Percentiles rank a stretch among this genome's conserved stretches.
Evolutionary conservation across 2,329 filamentous ascomycete species (phyloP).

Genomic region (Colletotrichum melonis): DNA sequence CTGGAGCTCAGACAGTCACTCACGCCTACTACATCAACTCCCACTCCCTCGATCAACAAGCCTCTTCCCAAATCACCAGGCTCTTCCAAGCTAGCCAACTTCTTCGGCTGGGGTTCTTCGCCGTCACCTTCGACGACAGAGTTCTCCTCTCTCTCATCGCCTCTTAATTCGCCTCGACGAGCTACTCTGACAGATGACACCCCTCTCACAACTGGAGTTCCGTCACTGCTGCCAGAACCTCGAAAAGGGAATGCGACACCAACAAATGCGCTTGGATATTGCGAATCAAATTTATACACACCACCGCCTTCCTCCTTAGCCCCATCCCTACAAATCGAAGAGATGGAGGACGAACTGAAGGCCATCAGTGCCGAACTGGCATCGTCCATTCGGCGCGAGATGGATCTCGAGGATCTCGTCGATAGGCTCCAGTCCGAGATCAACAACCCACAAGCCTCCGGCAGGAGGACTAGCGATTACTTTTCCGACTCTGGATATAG

Average conservation of each 20-base stretch:
- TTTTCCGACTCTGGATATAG: slow-evolving; percentile 96
- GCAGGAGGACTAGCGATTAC: slow-evolving; percentile 92
- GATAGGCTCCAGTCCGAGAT: slow-evolving; percentile 87
- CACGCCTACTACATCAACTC: slow-evolving; percentile 35
- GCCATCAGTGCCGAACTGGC: slow-evolving; percentile 95
- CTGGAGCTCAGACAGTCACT: slow-evolving; percentile 21
- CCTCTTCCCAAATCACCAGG: slow-evolving; percentile 65
- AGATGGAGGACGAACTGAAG: slow-evolving; percentile 94
- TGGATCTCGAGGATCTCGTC: slow-evolving; percentile 95
- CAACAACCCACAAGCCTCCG: slow-evolving; percentile 65
- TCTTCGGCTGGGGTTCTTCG: slow-evolving; percentile 65
- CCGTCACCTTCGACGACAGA: slow-evolving; percentile 60
- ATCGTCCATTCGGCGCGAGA: slow-evolving; percentile 91
- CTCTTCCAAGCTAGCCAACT: slow-evolving; percentile 60
- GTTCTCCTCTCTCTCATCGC: slow-evolving; percentile 66
- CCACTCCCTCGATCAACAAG: slow-evolving; percentile 60
- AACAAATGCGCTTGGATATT: slow-evolving; percentile 59
- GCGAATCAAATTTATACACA: slow-evolving; percentile 64
- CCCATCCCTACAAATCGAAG: slow-evolving; percentile 73
- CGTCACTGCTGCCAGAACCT: slow-evolving; percentile 40
- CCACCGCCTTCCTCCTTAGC: slow-evolving; percentile 53
- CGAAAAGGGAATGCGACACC: slow-evolving; percentile 54
- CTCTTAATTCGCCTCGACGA: slow-evolving; percentile 55
- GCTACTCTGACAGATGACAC: slow-evolving; percentile 55
- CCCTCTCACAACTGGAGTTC: slow-evolving; percentile 32